Percentiles rank a stretch among this genome's conserved stretches.
phyloP scores from a whole-genome alignment of 345 rosid species.

The Eutrema yunnanense region DNA sequence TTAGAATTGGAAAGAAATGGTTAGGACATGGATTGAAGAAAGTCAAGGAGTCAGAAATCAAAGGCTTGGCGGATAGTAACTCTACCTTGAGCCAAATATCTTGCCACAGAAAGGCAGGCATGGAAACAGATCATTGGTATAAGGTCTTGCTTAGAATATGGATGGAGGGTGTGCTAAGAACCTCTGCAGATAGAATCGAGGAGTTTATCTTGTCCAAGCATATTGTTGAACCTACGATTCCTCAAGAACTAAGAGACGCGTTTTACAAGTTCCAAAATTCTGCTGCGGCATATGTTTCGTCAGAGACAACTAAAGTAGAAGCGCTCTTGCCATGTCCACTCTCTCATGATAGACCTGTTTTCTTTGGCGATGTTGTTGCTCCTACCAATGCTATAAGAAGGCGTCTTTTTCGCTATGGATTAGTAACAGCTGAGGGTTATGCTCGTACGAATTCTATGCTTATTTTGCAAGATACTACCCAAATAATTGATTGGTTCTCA shows the following conservation, averaged over 20 bases:
- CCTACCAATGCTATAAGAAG: conserved; percentile 64
- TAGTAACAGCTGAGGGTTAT: conserved; percentile 54
- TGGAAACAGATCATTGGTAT: conserved; percentile 95
- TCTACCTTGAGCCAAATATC: conserved; percentile 70
- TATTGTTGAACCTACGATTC: conserved; percentile 68
- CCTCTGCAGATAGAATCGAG: conserved; percentile 46
- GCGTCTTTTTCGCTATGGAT: conserved; percentile 70
- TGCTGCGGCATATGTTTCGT: conserved; percentile 62
- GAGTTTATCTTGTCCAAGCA: conserved; percentile 62
- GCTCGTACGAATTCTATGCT: conserved; percentile 45
- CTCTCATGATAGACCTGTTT: conserved; percentile 28
- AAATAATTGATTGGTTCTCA: conserved; percentile 76
- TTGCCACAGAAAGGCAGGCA: conserved; percentile 67
- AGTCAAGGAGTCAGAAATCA: conserved; percentile 93
- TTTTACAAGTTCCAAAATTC: conserved; percentile 57
- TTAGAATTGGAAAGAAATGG: conserved; percentile 86
- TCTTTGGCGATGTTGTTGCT: conserved; percentile 49
- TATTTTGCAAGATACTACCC: conserved; percentile 57
- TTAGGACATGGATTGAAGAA: conserved; percentile 80
- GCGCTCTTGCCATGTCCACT: conserved; percentile 51
- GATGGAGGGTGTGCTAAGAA: conserved; percentile 58
- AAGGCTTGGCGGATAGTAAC: conserved; percentile 56
- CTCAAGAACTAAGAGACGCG: conserved; percentile 70
- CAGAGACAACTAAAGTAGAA: conserved; percentile 60
- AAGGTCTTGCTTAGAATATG: conserved; percentile 62